Percentiles rank a stretch among this genome's conserved stretches.
phyloP scores from a whole-genome alignment of 129 eudicot genomes.

The Arctium lappa region DNA sequence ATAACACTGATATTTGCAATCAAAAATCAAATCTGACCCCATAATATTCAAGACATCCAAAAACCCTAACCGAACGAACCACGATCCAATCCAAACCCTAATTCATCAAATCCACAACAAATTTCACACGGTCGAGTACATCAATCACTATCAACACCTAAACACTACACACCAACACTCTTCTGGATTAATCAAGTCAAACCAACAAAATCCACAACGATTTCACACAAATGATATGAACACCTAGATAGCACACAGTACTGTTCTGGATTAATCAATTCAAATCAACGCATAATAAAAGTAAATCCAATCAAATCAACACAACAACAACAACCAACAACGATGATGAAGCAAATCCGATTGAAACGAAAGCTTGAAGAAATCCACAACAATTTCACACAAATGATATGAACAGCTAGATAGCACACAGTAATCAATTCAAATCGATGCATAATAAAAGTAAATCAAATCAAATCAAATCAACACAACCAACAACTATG shows the following conservation, averaged over 20 bases:
- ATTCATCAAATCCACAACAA: constrained; percentile 10
- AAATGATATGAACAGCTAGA: too few relatives aligned
- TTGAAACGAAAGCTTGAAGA: too few relatives aligned
- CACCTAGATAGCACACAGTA: too few relatives aligned
- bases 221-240: too few relatives aligned
- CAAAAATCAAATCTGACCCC: not conserved
- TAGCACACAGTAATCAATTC: not conserved
- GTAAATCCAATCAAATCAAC: too few relatives aligned
- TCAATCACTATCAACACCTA: not conserved
- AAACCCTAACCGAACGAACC: not conserved
- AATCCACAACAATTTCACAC: not conserved
- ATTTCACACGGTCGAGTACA: not conserved
- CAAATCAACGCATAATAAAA: too few relatives aligned
- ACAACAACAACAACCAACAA: not conserved
- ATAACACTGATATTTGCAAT: not conserved
- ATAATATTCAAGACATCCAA: not conserved
- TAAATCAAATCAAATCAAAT: not conserved
- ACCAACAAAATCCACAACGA: not conserved
- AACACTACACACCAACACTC: not conserved
- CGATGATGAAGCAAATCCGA: not conserved
- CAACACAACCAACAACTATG: not conserved
- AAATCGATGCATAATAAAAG: not conserved
- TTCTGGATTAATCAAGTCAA: not conserved
- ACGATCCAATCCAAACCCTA: constrained; percentile 2
- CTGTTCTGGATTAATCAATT: too few relatives aligned